Conservation (phyloP, 805 yeast species). For the Nakazawaea siamensis region DNA sequence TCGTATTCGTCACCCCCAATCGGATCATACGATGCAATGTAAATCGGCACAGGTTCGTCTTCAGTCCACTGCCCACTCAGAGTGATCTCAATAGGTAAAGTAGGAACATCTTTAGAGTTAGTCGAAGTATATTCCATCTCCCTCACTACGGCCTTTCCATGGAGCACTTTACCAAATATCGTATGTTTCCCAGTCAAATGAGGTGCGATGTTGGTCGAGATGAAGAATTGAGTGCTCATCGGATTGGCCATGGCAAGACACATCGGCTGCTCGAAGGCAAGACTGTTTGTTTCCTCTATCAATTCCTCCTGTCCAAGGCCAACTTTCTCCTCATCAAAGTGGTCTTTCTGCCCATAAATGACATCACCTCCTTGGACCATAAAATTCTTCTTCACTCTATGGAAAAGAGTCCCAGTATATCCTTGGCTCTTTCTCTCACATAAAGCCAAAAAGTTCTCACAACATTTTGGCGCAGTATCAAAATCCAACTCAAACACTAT, state of each 20-base stretch:
- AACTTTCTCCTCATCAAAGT: conserved; percentile 19
- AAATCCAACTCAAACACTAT: conserved; percentile 47
- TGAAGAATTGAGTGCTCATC: conserved; percentile 64
- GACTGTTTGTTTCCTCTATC: conserved; percentile 53
- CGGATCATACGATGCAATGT: conserved; percentile 50
- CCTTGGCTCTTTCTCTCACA: conserved; percentile 30
- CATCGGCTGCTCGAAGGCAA: conserved; percentile 26
- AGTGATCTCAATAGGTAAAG: conserved; percentile 26
- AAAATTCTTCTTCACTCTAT: conserved; percentile 59
- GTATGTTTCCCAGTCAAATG: conserved; percentile 74
- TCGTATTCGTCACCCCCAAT: conserved; percentile 68
- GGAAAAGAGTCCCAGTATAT: conserved; percentile 42
- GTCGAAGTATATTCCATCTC: conserved; percentile 47
- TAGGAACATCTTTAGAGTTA: conserved; percentile 32
- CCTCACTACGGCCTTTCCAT: conserved; percentile 64
- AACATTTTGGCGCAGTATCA: conserved; percentile 48
- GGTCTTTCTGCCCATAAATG: conserved; percentile 25
- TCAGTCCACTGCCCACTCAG: conserved; percentile 60
- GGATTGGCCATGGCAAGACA: conserved; percentile 57
- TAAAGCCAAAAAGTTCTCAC: conserved; percentile 39
- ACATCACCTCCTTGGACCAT: conserved; percentile 66
- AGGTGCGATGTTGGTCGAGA: conserved; percentile 59
- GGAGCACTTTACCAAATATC: conserved; percentile 63
- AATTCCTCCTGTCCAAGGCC: conserved; percentile 42
- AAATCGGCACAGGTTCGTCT: conserved; percentile 45